Percentiles rank a stretch among this genome's conserved stretches.
phyloP scores from a whole-genome alignment of 139 green algal genomes.

The Nannochloris sp. region DNA sequence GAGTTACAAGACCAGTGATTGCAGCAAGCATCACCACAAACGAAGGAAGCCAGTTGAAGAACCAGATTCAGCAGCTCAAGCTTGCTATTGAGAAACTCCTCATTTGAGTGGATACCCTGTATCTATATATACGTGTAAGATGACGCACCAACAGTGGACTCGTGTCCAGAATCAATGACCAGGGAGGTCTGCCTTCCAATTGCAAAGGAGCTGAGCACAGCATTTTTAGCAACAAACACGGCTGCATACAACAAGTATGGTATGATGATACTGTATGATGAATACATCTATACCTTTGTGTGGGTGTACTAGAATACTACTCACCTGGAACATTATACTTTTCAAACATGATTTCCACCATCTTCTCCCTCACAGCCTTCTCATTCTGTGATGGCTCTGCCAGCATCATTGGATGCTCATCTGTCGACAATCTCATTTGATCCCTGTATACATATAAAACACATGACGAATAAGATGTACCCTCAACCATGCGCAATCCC shows the following conservation, averaged over 20 bases:
- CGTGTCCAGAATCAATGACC: slow-evolving; percentile 77
- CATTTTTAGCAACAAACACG: slow-evolving; percentile 82
- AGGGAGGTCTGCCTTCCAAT: slow-evolving; percentile 77
- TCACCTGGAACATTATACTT: slow-evolving; percentile 42
- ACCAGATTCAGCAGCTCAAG: slow-evolving; percentile 91
- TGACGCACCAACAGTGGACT: slow-evolving; percentile 52
- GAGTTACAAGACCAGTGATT: slow-evolving; percentile 93
- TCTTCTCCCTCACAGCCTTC: slow-evolving; percentile 58
- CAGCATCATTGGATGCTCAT: slow-evolving; percentile 84
- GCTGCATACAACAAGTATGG: slow-evolving; percentile 30
- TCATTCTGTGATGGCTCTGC: slow-evolving; percentile 74
- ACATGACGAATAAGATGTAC: neutral
- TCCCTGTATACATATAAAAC: slow-evolving; percentile 42
- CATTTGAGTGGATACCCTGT: slow-evolving; percentile 46
- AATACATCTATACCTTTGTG: neutral
- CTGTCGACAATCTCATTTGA: slow-evolving; percentile 58
- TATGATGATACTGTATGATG: neutral
- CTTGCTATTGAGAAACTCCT: slow-evolving; percentile 94
- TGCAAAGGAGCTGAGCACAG: slow-evolving; percentile 81
- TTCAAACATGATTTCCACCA: slow-evolving; percentile 83
- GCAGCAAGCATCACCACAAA: slow-evolving; percentile 90
- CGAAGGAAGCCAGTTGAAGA: slow-evolving; percentile 95
- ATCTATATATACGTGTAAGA: neutral
- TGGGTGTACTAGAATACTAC: neutral
- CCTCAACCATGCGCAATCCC: neutral